These are phyloP conservation scores for Sophora flavescens DNA, from an alignment of 306 rosid genomes.

Conservation along the genomic window DNA sequence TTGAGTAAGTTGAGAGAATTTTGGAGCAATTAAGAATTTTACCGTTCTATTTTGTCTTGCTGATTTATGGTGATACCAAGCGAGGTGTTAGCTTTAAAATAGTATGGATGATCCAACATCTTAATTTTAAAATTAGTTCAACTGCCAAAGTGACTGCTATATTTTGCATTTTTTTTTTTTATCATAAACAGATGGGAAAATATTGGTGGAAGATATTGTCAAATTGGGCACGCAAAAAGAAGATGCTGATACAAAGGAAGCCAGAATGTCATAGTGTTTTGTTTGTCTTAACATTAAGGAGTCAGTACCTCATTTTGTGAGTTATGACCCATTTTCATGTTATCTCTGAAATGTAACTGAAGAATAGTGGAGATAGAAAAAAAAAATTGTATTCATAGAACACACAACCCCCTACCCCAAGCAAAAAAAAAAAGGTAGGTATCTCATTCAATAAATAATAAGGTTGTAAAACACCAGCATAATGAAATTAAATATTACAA, in stretches of 20 bases:
- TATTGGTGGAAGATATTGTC: slow-evolving; percentile 58
- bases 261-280: slow-evolving; percentile 40
- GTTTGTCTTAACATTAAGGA: not conserved
- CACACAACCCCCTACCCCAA: not conserved
- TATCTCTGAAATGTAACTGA: slow-evolving; percentile 13
- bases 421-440: not conserved
- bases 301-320: not conserved
- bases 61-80: not conserved
- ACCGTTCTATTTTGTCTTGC: not conserved
- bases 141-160: slow-evolving; percentile 2
- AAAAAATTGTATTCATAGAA: not conserved
- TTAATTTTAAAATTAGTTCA: slow-evolving; percentile 14
- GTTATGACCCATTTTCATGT: slow-evolving; percentile 8
- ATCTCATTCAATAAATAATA: not conserved
- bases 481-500: no score
- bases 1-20: not conserved
- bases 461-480: not conserved
- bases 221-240: slow-evolving; percentile 50
- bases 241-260: slow-evolving; percentile 38
- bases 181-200: slow-evolving; percentile 55
- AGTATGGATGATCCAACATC: not conserved
- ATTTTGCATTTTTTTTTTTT: not conserved
- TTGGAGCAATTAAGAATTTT: not conserved
- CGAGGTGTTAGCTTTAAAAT: slow-evolving; percentile 11
- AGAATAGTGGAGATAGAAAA: not conserved